Evolutionary conservation across 345 rosid genomes (phyloP), one percentile per base, ranked within the genome.

Genomic region (Heritiera littoralis): DNA sequence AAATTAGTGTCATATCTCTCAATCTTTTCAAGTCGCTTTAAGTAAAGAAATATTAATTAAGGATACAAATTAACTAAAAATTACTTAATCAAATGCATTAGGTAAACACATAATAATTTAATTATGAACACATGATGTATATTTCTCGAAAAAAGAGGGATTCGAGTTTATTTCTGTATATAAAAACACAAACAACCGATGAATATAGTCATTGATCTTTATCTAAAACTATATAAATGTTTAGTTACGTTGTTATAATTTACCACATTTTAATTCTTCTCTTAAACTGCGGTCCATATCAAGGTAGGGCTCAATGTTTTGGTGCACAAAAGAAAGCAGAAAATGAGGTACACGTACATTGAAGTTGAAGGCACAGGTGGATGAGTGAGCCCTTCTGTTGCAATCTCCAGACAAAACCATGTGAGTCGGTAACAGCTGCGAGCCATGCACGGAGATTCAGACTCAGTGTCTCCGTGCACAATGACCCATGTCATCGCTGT

Each of bases 371-470:
- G 43, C 66, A 48, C 70, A 72, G 83, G 70, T 69, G 78, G 68
- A 75, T 55, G 87, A 66, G 15, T 17, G 46, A 20, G 81, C 61
- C 32, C 10, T 74, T 77, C 77, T 78, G 84, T 71, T 71, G 77
- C 51, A 75, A 66, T 75, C 79, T 77, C 49, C 73, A 51, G 75
- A 81, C 85, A 81, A 32, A 32, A 20, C 85, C 89, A 81, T 71
- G 83, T 85, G 87, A 81, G 70, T 56, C 64, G 79, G 82, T 41
- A 77, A 3, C 38, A 35, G 3, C 3, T 35, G 38, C 67, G 10
- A 14, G 40, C 80, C 10, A 18, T 38, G 38, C 78, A 40, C 80
- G 52, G 78, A 35, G 82, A 63, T 7, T 74, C 77, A 3, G 14
- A 68, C 7, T 69, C 71, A 6, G 7, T 82, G 87, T 81, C 83